Evolutionary conservation across 177 flowering plant species (phyloP).

Genomic region (Vitis hybrid): DNA sequence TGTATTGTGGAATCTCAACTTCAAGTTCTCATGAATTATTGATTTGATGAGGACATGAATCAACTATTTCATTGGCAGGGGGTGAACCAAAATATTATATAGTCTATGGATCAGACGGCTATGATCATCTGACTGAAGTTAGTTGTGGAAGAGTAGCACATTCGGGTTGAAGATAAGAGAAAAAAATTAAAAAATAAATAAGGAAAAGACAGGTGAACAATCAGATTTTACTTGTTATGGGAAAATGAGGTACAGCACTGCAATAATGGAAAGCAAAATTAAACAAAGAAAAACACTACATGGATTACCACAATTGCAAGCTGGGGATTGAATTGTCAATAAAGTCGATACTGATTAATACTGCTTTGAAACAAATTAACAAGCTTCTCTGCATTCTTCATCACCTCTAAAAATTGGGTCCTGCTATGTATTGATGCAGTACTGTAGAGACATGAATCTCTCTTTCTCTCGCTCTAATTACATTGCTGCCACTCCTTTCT

Average conservation of each 20-base stretch:
- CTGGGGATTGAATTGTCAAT: neutral
- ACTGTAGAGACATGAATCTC: neutral
- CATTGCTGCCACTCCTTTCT: neutral
- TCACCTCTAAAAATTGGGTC: neutral
- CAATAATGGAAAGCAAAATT: neutral
- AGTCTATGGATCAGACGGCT: too few relatives aligned
- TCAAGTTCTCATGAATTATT: too few relatives aligned
- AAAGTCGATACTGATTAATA: slow-evolving; percentile 1
- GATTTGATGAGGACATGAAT: too few relatives aligned
- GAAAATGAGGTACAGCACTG: neutral
- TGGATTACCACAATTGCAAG: neutral
- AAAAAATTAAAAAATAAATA: too few relatives aligned
- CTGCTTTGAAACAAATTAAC: neutral
- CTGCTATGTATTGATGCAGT: neutral
- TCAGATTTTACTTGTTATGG: neutral
- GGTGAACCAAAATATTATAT: too few relatives aligned
- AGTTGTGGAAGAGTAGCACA: too few relatives aligned
- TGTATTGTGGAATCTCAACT: too few relatives aligned
- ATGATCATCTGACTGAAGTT: too few relatives aligned
- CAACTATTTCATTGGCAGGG: too few relatives aligned
- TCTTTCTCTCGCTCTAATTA: neutral
- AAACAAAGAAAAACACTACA: neutral
- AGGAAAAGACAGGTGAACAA: neutral
- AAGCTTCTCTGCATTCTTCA: neutral
- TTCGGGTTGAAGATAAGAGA: too few relatives aligned